Conservation (phyloP, 2,329 filamentous ascomycete species). For the Fusarium foetens region DNA sequence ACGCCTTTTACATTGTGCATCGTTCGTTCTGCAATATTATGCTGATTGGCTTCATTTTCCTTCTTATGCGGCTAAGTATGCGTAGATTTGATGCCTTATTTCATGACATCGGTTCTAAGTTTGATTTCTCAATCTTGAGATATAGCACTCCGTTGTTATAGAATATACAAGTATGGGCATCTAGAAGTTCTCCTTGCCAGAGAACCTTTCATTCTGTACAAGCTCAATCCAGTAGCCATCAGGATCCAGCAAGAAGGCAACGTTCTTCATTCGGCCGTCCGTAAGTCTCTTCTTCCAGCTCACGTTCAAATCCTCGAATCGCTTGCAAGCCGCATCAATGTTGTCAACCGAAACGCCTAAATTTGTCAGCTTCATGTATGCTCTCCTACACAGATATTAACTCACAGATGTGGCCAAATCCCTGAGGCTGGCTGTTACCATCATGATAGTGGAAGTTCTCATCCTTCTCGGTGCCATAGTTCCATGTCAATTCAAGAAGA, state of each 20-base stretch:
- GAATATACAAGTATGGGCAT: background rate
- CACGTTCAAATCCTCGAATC: conserved; percentile 84
- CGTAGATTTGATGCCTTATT: background rate
- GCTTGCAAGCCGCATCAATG: conserved; percentile 84
- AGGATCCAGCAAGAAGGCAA: conserved; percentile 90
- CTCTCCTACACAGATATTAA: conserved; percentile 25
- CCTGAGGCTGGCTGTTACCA: conserved; percentile 90
- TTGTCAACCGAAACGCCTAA: conserved; percentile 85
- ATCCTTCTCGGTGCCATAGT: conserved; percentile 86
- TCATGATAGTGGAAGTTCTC: conserved; percentile 87
- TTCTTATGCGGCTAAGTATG: background rate
- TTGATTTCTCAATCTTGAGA: background rate
- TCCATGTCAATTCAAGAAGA: conserved; percentile 89
- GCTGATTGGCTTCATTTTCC: background rate
- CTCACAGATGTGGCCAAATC: conserved; percentile 92
- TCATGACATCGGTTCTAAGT: background rate
- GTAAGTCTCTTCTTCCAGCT: conserved; percentile 96
- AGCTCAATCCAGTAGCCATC: conserved; percentile 86
- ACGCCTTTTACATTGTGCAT: background rate
- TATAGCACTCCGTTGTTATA: background rate
- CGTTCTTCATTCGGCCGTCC: conserved; percentile 91
- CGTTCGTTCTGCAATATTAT: background rate
- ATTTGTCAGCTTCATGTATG: conserved; percentile 32
- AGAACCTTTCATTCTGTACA: conserved; percentile 80
- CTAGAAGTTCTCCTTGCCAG: conserved; percentile 64